Conservation (phyloP, 2,329 filamentous ascomycete genomes). For the Fusarium sulawesiense region DNA sequence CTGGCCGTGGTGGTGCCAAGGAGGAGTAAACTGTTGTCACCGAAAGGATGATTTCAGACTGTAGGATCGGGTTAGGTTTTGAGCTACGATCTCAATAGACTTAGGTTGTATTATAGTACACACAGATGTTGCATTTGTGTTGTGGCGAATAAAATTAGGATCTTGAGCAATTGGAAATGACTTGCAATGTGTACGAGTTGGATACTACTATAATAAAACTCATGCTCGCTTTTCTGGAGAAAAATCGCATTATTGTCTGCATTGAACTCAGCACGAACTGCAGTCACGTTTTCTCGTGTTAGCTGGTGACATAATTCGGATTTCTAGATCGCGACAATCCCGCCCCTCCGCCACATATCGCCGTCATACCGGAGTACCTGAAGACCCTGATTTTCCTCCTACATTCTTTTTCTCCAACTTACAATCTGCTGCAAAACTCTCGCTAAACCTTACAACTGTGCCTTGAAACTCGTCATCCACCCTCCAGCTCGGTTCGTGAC, state of each 20-base stretch:
- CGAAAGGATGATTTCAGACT: conserved; percentile 15
- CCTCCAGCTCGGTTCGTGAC: neutral
- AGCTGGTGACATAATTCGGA: conserved; percentile 45
- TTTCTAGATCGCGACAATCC: conserved; percentile 38
- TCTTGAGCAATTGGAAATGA: neutral
- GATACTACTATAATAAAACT: neutral
- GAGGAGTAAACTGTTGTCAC: conserved; percentile 67
- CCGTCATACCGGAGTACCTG: conserved; percentile 14
- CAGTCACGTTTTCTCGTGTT: conserved; percentile 50
- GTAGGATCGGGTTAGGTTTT: conserved; percentile 5
- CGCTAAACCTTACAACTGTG: neutral
- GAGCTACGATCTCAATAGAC: conserved; percentile 21
- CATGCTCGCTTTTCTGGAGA: neutral
- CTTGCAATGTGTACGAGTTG: neutral
- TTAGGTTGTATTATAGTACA: conserved; percentile 37
- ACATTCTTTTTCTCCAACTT: neutral
- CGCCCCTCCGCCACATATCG: conserved; percentile 46
- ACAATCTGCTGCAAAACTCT: neutral
- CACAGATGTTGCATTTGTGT: conserved; percentile 18
- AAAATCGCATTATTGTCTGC: neutral
- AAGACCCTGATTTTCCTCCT: neutral
- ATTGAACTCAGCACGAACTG: neutral
- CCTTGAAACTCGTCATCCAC: neutral
- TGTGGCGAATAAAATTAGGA: conserved; percentile 4
- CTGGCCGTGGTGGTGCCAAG: conserved; percentile 77